Base-by-base conservation (phyloP, 768 basidiomycete species). In the Coprinopsis cinerea region DNA sequence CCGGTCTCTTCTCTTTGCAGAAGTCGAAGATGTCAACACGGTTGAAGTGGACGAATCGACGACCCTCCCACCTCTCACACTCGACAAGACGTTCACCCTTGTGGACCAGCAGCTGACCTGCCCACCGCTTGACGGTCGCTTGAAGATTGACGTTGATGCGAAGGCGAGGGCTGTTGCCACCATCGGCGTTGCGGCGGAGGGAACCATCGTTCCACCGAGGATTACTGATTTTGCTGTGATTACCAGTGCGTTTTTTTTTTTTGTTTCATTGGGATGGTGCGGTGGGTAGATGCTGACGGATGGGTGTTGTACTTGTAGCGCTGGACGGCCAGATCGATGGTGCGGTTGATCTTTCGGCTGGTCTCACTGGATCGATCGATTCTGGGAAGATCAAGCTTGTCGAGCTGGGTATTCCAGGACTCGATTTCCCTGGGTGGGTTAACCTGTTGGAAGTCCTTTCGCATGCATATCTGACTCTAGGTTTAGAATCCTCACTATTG, bases 381-480 rank as follows among this genome's bases (percentile, higher is more conserved):
- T 69, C 74, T 0, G 76, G 73, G 3, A 68, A 67, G 35, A 61
- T 75, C 45, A 56, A 59, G 14, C 56, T 80, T 11, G 64, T 74
- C 34, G 59, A 68, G 43, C 53, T 71, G 26, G 72, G 72, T 1
- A 64, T 80, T 48, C 74, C 74, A 1, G 77, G 74, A 5, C 64
- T 79, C 15, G 69, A 74, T 55, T 69, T 79, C 59, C 75, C 76
- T 36, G 75, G 71, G 74, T 75, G 60, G 13, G 66, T 40, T 4
- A 11, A 17, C 14, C 22, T 15, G 22, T 9, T 6, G 17, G n/a
- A 40, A 15, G 3, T 27, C 15, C 11, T 7, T 20, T 14, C 18
- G 18, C n/a, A 13, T 39, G 37, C 9, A 7, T 20, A 20, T 11
- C 15, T 32, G 18, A 26, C 48, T 2, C 11, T n/a, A 22, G 4